phyloP scores from a whole-genome alignment of 2,329 filamentous ascomycete genomes.

The Arthrobotrys pseudoclavata region DNA sequence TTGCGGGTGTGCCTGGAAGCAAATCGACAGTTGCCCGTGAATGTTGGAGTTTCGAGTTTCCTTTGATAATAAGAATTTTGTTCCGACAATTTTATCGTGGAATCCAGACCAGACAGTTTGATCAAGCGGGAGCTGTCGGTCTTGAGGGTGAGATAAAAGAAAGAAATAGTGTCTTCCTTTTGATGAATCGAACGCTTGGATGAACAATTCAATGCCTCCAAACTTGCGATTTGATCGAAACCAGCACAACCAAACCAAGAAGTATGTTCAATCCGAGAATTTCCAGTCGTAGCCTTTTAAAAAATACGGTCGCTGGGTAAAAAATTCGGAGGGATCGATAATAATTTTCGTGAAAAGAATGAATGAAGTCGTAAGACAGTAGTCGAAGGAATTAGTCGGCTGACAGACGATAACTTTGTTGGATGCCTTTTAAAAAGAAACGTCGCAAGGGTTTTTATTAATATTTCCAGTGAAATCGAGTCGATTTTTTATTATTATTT shows the following conservation, averaged over 20 bases:
- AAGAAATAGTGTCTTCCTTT: constrained; percentile 37
- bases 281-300: constrained; percentile 37
- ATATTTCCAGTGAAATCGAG: constrained; percentile 21
- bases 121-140: constrained; percentile 7
- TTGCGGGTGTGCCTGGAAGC: constrained; percentile 36
- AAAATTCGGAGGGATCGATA: constrained; percentile 35
- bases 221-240: constrained; percentile 61
- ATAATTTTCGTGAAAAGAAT: constrained; percentile 49
- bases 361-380: constrained; percentile 53
- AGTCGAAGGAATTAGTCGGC: constrained; percentile 46
- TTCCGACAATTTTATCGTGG: constrained; percentile 17
- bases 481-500: constrained; percentile 5
- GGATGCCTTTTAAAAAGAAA: background rate
- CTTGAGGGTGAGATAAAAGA: constrained; percentile 9
- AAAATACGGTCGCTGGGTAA: constrained; percentile 17
- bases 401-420: constrained; percentile 19
- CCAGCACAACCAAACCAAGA: constrained; percentile 59
- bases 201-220: constrained; percentile 61
- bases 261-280: constrained; percentile 38
- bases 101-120: constrained; percentile 24
- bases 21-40: constrained; percentile 41
- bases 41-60: constrained; percentile 45
- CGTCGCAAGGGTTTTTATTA: constrained; percentile 28
- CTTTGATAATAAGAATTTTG: constrained; percentile 16
- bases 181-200: constrained; percentile 58